phyloP scores from a whole-genome alignment of 2,329 filamentous ascomycete genomes.

The Calycina herbarum region DNA sequence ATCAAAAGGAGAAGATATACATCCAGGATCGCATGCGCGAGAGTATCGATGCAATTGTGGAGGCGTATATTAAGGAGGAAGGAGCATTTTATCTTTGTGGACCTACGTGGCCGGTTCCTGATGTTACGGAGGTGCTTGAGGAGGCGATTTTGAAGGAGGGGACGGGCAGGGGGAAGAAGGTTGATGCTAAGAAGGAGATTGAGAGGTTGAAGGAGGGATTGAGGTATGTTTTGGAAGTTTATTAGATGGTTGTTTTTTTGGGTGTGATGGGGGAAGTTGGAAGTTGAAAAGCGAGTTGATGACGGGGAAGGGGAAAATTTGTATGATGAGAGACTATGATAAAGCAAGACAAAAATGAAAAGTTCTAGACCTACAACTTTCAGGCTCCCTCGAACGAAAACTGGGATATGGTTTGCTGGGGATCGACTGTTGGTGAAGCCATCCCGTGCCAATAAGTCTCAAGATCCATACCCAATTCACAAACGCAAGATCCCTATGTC shows the following conservation, averaged over 20 bases:
- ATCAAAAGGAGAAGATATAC: slow-evolving; percentile 98
- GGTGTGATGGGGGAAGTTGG: neutral
- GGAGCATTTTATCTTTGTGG: slow-evolving; percentile 97
- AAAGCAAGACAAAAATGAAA: neutral
- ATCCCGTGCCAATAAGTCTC: no score
- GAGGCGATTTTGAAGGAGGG: slow-evolving; percentile 84
- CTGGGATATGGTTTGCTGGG: no score
- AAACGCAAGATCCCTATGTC: no score
- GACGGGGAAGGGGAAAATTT: neutral
- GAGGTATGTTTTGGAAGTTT: slow-evolving; percentile 95
- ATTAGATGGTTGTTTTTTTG: slow-evolving; percentile 53
- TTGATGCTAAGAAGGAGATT: slow-evolving; percentile 86
- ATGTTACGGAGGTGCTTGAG: slow-evolving; percentile 90
- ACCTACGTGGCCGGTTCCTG: slow-evolving; percentile 96
- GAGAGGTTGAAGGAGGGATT: slow-evolving; percentile 94
- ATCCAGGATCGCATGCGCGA: slow-evolving; percentile 98
- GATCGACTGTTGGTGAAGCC: no score
- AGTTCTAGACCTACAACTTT: no score
- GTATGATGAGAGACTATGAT: neutral
- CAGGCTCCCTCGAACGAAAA: no score
- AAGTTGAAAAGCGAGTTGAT: no score
- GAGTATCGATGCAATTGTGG: slow-evolving; percentile 76
- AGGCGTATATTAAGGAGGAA: slow-evolving; percentile 83
- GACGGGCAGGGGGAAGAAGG: slow-evolving; percentile 70
- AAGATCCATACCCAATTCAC: no score